Conservation (phyloP, 2,329 filamentous ascomycete genomes). For the Aspergillus vadensis region DNA sequence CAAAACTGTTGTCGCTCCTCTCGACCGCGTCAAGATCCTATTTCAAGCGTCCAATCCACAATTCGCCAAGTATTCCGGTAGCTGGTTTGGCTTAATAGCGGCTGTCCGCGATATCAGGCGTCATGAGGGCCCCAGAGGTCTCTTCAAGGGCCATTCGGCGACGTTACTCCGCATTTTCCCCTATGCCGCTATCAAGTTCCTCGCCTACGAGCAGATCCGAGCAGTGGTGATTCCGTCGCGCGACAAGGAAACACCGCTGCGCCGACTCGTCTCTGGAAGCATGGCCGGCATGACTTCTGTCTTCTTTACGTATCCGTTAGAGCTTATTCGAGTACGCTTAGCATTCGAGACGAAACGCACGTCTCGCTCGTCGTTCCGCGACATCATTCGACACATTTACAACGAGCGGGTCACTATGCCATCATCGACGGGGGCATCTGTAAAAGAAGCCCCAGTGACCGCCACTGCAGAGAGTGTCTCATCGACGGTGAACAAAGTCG, state of each 20-base stretch:
- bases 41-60: slow-evolving; percentile 95
- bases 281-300: slow-evolving; percentile 78
- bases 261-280: slow-evolving; percentile 58
- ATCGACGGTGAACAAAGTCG: slow-evolving; percentile 51
- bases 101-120: slow-evolving; percentile 83
- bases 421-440: slow-evolving; percentile 38
- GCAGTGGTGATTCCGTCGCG: slow-evolving; percentile 70
- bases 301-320: slow-evolving; percentile 93
- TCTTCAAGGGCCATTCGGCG: slow-evolving; percentile 93
- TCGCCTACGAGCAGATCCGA: slow-evolving; percentile 96
- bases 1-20: slow-evolving; percentile 91
- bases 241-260: slow-evolving; percentile 75
- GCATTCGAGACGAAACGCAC: slow-evolving; percentile 89
- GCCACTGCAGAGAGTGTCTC: slow-evolving; percentile 40
- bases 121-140: slow-evolving; percentile 70
- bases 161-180: slow-evolving; percentile 94
- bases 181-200: slow-evolving; percentile 96
- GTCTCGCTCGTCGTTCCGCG: slow-evolving; percentile 67
- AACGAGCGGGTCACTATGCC: slow-evolving; percentile 63
- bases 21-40: slow-evolving; percentile 97
- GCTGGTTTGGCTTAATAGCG: slow-evolving; percentile 78
- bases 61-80: slow-evolving; percentile 88
- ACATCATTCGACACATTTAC: slow-evolving; percentile 86
- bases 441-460: slow-evolving; percentile 42
- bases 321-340: slow-evolving; percentile 87